Evolutionary conservation across 1,284 basidiomycete species (phyloP).

Genomic region (Hortiboletus rubellus): DNA sequence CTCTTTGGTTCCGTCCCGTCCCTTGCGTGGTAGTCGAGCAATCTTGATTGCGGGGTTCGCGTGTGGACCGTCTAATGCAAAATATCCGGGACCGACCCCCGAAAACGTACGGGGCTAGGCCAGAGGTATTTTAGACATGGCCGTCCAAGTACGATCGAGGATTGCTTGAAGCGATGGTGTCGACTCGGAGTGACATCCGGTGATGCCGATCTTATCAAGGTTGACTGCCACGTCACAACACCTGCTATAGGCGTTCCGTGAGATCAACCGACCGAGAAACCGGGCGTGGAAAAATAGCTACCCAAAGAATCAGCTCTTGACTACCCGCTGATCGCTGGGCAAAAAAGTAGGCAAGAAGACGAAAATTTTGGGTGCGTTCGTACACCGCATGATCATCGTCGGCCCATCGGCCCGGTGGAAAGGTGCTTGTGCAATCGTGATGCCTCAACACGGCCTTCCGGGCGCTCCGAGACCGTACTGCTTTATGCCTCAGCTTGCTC

Average conservation of each 20-base stretch:
- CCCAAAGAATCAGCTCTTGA: neutral
- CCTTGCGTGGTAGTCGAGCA: neutral
- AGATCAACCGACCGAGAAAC: neutral
- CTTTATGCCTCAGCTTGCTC: too few species aligned
- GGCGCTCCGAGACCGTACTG: too few species aligned
- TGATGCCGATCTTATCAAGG: neutral
- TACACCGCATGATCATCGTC: neutral
- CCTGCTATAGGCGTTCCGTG: neutral
- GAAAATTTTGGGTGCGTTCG: neutral
- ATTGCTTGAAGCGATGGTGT: neutral
- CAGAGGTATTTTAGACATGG: neutral
- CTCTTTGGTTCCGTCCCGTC: neutral
- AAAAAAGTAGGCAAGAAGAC: neutral
- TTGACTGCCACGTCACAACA: constrained; percentile 23
- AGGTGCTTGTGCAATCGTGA: neutral
- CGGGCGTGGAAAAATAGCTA: constrained; percentile 6
- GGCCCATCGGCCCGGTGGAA: neutral
- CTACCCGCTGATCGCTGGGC: neutral
- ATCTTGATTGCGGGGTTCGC: constrained; percentile 12
- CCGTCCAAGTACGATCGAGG: neutral
- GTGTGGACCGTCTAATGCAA: neutral
- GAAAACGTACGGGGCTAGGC: constrained; percentile 2
- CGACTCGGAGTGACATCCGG: constrained; percentile 2
- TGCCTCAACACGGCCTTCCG: too few species aligned
- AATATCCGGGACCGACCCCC: constrained; percentile 20